Evolutionary conservation across 2,329 filamentous ascomycete genomes (phyloP).

Genomic region (Botrytis medusae): DNA sequence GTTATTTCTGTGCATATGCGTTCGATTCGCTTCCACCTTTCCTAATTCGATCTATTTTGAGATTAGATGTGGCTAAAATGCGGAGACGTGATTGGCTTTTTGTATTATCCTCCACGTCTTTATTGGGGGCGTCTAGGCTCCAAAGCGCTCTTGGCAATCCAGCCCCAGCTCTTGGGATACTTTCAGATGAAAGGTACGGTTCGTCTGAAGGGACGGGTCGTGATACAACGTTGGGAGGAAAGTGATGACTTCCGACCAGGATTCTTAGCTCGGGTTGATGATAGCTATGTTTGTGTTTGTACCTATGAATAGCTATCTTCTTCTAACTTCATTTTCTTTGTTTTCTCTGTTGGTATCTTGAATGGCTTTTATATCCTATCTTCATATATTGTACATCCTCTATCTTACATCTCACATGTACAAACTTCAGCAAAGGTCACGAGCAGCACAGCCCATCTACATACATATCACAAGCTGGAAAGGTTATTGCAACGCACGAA

Average conservation of each 20-base stretch:
- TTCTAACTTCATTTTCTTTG: neutral
- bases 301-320: slow-evolving; percentile 8
- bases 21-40: slow-evolving; percentile 14
- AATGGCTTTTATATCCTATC: neutral
- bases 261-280: neutral
- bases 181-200: neutral
- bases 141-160: slow-evolving; percentile 11
- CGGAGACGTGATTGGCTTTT: neutral
- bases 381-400: neutral
- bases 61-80: slow-evolving; percentile 16
- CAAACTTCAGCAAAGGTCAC: neutral
- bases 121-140: slow-evolving; percentile 14
- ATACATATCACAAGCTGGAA: neutral
- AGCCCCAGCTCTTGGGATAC: slow-evolving; percentile 3
- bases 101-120: neutral
- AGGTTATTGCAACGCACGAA: neutral
- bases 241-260: neutral
- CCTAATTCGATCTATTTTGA: slow-evolving; percentile 24
- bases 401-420: neutral
- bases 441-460: slow-evolving; percentile 3
- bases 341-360: neutral
- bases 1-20: slow-evolving; percentile 14
- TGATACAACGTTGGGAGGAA: neutral
- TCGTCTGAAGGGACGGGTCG: neutral
- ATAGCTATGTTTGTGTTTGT: neutral